Evolutionary conservation across 2,329 filamentous ascomycete genomes (phyloP).

Genomic region (Epichloe sp.): DNA sequence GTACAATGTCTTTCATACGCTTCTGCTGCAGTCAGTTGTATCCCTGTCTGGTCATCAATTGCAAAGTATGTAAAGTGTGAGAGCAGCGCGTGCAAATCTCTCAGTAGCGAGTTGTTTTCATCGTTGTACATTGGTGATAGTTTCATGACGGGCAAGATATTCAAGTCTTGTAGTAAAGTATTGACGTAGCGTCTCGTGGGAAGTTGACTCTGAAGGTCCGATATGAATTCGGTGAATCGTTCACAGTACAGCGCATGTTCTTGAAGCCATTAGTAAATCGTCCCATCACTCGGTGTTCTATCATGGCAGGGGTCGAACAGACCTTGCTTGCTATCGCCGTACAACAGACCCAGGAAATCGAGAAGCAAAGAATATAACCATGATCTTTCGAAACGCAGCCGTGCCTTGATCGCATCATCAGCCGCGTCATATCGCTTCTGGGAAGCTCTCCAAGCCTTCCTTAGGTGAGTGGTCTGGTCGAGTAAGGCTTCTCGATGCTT

Average conservation of each 20-base stretch:
- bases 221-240: conserved; percentile 81
- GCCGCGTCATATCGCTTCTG: conserved; percentile 77
- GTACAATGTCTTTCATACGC: conserved; percentile 71
- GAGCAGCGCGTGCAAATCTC: conserved; percentile 69
- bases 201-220: conserved; percentile 83
- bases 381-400: conserved; percentile 77
- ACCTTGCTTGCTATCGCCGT: conserved; percentile 40
- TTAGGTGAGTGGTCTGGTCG: conserved; percentile 58
- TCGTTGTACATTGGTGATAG: conserved; percentile 68
- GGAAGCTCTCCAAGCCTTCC: conserved; percentile 83
- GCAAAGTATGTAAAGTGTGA: conserved; percentile 80
- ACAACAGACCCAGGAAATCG: conserved; percentile 66
- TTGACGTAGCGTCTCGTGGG: conserved; percentile 92
- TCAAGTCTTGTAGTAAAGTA: conserved; percentile 71
- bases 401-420: conserved; percentile 65
- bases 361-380: conserved; percentile 84
- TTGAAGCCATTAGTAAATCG: neutral
- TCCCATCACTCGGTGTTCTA: neutral
- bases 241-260: conserved; percentile 54
- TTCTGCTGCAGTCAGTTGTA: conserved; percentile 57
- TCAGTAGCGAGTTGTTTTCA: conserved; percentile 61
- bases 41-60: conserved; percentile 80
- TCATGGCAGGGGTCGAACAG: conserved; percentile 7
- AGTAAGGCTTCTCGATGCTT: conserved; percentile 59
- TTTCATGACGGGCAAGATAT: conserved; percentile 63